Base-by-base conservation (phyloP, 495 filamentous ascomycete species). In the Aspergillus taichungensis region DNA sequence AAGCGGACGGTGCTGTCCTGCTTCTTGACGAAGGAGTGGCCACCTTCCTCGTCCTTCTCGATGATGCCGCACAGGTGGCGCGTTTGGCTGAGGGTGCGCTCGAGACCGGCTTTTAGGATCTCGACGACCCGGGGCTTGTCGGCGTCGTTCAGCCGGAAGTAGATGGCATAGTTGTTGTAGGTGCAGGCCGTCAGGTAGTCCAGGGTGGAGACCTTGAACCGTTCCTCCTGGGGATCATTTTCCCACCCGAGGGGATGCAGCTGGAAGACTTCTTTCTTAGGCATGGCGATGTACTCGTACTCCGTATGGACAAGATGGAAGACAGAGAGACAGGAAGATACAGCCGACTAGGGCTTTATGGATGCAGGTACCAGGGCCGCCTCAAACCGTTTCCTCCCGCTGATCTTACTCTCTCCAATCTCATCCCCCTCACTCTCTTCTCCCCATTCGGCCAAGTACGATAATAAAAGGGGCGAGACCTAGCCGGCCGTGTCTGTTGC, bases 31-130 rank as follows among this genome's bases (percentile, higher is more conserved):
- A 71, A 71, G 1, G 57, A 63, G 37, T 66, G 54, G 32, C 62
- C 59, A 18, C 62, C 64, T 6, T 42, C 37, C 6, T 55, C 12
- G 11, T 62, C 52, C 43, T 66, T 65, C 44, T 74, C 67, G 29
- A 75, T 65, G 9, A 56, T 67, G 10, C 70, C 69, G 10, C 63
- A 62, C 10, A 74, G 46, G 43, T 74, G 67, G 10, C 69, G 52
- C 12, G 46, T 47, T 41, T 75, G 68, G 38, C 54, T 54, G n/a
- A 75, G 55, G 3, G 68, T 71, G 6, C 50, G 44, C 39, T 70
- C 61, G 18, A 73, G 62, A 31, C 66, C 65, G 6, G 39, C 31
- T 24, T 55, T 57, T 18, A 72, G 45, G 1, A 55, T 42, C 1
- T 55, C 51, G 1, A 57, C 52, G 0, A 50, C 54, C n/a, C 39